phyloP scores from a whole-genome alignment of 1,139 yeast species.

The Kluyveromyces sp. region DNA sequence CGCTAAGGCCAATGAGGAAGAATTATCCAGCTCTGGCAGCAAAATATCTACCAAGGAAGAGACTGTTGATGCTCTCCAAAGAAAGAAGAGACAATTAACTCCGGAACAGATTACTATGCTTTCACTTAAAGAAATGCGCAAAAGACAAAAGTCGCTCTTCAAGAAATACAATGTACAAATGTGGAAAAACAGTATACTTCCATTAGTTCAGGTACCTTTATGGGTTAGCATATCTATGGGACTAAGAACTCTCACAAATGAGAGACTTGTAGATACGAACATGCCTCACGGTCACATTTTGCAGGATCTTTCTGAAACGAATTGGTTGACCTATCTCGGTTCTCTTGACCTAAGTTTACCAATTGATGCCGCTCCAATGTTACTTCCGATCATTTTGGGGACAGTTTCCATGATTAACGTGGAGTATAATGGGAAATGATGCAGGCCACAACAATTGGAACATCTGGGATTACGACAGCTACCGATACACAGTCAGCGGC shows the following conservation, averaged over 20 bases:
- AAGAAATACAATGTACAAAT: slow-evolving; percentile 59
- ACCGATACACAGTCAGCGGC: slow-evolving; percentile 16
- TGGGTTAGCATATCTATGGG: slow-evolving; percentile 77
- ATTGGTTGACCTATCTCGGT: slow-evolving; percentile 8
- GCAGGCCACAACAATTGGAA: slow-evolving; percentile 30
- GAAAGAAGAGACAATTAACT: slow-evolving; percentile 43
- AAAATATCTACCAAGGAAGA: slow-evolving; percentile 4
- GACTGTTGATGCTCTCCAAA: slow-evolving; percentile 1
- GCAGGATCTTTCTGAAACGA: slow-evolving; percentile 1
- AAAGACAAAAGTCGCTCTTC: slow-evolving; percentile 63
- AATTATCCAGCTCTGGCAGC: slow-evolving; percentile 12
- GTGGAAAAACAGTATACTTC: slow-evolving; percentile 72
- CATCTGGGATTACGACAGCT: slow-evolving; percentile 24
- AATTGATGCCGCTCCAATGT: slow-evolving; percentile 22
- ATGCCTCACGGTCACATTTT: slow-evolving; percentile 4
- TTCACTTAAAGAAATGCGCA: slow-evolving; percentile 69
- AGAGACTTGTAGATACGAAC: slow-evolving; percentile 18
- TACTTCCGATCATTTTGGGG: slow-evolving; percentile 67
- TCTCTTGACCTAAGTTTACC: slow-evolving; percentile 31
- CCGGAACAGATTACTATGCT: slow-evolving; percentile 72
- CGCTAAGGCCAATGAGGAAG: slow-evolving; percentile 9
- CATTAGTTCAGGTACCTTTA: slow-evolving; percentile 78
- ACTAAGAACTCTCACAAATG: slow-evolving; percentile 60
- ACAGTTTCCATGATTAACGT: slow-evolving; percentile 63
- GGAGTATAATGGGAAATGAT: slow-evolving; percentile 67